Conservation (phyloP, 225 moss, liverwort and hornwort species). For the Rhytidiadelphus loreus region DNA sequence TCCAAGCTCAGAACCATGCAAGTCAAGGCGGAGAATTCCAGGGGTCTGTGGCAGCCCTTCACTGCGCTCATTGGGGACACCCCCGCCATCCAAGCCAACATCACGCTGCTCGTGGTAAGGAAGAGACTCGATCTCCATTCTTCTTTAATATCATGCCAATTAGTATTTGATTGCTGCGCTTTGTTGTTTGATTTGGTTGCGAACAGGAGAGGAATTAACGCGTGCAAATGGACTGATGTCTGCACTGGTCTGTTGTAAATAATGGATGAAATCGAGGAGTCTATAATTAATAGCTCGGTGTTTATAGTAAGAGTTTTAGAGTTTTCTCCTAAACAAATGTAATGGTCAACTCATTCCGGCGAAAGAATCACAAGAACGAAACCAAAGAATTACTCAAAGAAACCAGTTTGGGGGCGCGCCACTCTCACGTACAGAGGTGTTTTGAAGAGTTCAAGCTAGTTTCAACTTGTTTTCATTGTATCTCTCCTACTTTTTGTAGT, state of each 20-base stretch:
- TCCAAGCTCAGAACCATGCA: constrained; percentile 47
- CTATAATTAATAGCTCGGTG: too few species aligned
- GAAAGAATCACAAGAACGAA: background rate
- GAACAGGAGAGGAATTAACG: background rate
- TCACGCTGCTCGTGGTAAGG: background rate
- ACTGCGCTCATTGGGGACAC: constrained; percentile 32
- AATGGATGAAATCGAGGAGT: background rate
- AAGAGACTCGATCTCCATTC: background rate
- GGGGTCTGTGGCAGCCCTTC: constrained; percentile 49
- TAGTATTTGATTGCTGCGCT: background rate
- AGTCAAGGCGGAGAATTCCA: constrained; percentile 38
- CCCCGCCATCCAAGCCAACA: background rate
- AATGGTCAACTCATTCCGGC: background rate
- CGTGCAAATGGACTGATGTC: background rate
- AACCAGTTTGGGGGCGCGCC: background rate
- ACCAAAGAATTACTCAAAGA: background rate
- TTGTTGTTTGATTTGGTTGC: background rate
- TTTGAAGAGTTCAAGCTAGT: background rate
- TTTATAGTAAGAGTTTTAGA: too few species aligned
- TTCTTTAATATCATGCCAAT: background rate
- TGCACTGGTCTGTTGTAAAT: background rate
- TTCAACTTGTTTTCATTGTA: background rate
- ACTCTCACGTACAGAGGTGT: background rate
- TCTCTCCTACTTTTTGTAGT: background rate
- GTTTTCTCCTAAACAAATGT: background rate